Percentiles rank a stretch among this genome's conserved stretches.
Evolutionary conservation across 345 rosid species (phyloP).

Genomic region (Populus simonii): DNA sequence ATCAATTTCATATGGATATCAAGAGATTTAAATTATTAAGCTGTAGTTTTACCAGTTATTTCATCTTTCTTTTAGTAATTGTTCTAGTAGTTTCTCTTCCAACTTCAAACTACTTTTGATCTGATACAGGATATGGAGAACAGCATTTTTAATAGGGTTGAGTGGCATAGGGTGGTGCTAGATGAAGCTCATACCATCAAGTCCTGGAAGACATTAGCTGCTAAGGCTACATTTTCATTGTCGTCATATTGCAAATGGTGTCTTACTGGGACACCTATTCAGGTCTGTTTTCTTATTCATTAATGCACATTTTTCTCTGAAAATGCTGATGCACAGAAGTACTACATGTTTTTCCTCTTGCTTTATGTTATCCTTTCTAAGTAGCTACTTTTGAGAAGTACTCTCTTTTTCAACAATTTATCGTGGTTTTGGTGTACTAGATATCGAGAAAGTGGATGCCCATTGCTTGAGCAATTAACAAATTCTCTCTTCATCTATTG

Average conservation of each 20-base stretch:
- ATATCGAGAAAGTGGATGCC: background rate
- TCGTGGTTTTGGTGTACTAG: background rate
- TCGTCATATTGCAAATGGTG: slow-evolving; percentile 67
- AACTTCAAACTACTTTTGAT: background rate
- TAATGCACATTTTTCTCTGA: background rate
- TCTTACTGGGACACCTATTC: slow-evolving; percentile 68
- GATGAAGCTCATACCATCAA: slow-evolving; percentile 70
- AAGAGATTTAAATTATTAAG: no score
- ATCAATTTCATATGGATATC: background rate
- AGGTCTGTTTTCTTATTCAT: slow-evolving; percentile 26
- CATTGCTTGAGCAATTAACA: background rate
- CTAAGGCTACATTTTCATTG: slow-evolving; percentile 48
- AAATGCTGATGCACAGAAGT: no score
- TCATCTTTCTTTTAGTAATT: no score
- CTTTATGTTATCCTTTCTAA: no score
- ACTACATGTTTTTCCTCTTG: no score
- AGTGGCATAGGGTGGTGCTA: slow-evolving; percentile 59
- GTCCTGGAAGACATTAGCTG: slow-evolving; percentile 47
- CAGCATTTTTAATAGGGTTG: slow-evolving; percentile 49
- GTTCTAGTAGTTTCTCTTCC: no score
- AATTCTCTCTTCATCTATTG: background rate
- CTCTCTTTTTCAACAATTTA: background rate
- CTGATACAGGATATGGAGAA: slow-evolving; percentile 31
- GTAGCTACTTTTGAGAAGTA: no score
- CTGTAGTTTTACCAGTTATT: no score